Evolutionary conservation across 1,139 yeast species (phyloP), one percentile per base, ranked within the genome.

Genomic region (Yamadazyma sp.): DNA sequence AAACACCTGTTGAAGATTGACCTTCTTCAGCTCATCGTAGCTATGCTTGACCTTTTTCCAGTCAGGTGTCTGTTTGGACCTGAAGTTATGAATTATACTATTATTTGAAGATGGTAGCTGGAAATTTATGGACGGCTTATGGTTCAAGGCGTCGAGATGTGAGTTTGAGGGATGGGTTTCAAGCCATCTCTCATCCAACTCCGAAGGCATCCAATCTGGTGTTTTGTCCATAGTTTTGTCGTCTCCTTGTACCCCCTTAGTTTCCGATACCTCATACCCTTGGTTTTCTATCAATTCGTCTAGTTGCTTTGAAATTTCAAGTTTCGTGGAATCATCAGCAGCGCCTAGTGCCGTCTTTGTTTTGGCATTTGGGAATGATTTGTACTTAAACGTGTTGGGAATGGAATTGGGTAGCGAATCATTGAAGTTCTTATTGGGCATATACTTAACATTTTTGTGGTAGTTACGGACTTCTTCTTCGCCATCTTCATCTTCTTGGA

Each of bases 151-250:
- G 8, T 47, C 45, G 7, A 34, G 35, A 16, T 33, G 27, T 15
- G 33, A 23, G 35, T 62, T 56, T 14, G 23, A 29, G 3, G 30
- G 28, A 24, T 61, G 65, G 3, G 43, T 39, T 5, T 36, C 41
- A 20, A 27, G 53, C 76, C 76, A 70, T 43, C 60, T 59, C 12
- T 63, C 73, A 29, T 55, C 53, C 36, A 71, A 56, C 33, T 58
- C 73, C 6, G 59, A 44, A 0, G 76, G 76, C 75, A 71, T 70
- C 76, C 76, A 70, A 22, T 62, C 64, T 0, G 76, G 75, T 1
- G 75, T 68, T 6, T 52, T 46, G 37, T 61, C 53, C 9, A 41
- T 11, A 4, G 26, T 9, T 15, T 17, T 14, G 10, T 33, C 38
- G 6, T 62, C 64, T 0, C 74, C 74, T 1, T 74, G 66, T 4